Evolutionary conservation across 2,329 filamentous ascomycete species (phyloP), one percentile per base, ranked within the genome.

Genomic region (Exophiala phaeomuriformis): DNA sequence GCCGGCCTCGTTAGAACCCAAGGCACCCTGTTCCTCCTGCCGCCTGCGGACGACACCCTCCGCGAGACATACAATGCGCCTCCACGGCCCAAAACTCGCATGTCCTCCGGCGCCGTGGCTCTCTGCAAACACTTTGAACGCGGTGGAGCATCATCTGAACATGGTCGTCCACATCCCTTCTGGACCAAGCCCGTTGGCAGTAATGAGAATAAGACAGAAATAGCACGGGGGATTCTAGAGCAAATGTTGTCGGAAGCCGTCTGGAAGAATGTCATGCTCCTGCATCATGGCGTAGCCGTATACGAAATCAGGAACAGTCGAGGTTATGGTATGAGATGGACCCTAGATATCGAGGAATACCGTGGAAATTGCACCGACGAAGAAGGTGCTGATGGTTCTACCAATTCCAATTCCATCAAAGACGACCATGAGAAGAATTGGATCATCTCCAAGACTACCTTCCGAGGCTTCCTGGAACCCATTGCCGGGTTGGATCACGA

Each of bases 111-210:
- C 10, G 61, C 61, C 29, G 56, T 61, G 8, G 61, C 61, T 1
- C 58, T 63, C n/a, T 62, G 60, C 47, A 63, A 63, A 45, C 61
- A 63, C 47, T 62, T 63, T 44, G 61, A 63, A 44, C 58, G 61
- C 12, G 55, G 60, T 7, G 57, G 53, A 19, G 49, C 57, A 8
- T 59, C 57, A 1, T 56, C 56, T 9, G 58, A 63, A 44, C 59
- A 61, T 51, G 56, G 56, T 12, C 47, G 49, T 9, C 44, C 41
- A 2, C 61, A 63, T 49, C 58, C 60, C 5, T 63, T 60, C 49
- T 63, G 61, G 61, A 51, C 58, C 5, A 8, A 58, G 32, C 61
- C 61, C 1, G 45, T 27, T 32, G 61, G 61, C 1, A 62, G 60
- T 49, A 63, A 62, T 48, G 61, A 63, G 29, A 58, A 61, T 19